Percentiles rank a stretch among this genome's conserved stretches.
phyloP scores from a whole-genome alignment of 2,329 filamentous ascomycete species.

The Westerdykella ornata region DNA sequence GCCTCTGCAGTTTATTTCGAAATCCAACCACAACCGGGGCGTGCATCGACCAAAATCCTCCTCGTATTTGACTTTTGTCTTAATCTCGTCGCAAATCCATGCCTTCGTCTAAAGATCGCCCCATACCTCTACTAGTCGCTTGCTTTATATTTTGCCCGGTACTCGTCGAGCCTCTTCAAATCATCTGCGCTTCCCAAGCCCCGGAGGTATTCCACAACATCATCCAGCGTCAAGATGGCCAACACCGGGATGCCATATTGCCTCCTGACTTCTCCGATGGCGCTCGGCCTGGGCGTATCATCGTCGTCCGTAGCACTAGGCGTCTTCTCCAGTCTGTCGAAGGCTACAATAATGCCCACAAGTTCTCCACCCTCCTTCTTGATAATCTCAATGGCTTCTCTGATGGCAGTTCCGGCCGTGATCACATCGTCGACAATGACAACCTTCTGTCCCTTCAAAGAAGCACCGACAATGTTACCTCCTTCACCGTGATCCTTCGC shows the following conservation, averaged over 20 bases:
- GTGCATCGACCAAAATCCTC: too few species aligned
- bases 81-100: neutral
- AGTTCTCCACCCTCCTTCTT: constrained; percentile 75
- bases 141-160: constrained; percentile 37
- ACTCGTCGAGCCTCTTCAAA: constrained; percentile 38
- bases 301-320: constrained; percentile 56
- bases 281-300: constrained; percentile 63
- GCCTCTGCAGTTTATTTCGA: too few species aligned
- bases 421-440: constrained; percentile 96
- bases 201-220: constrained; percentile 54
- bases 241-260: constrained; percentile 79
- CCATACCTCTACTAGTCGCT: constrained; percentile 26
- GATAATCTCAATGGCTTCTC: constrained; percentile 88
- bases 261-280: constrained; percentile 76
- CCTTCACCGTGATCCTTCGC: constrained; percentile 94
- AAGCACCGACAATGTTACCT: constrained; percentile 82
- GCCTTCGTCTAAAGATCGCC: neutral
- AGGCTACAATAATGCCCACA: constrained; percentile 78
- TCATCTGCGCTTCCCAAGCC: constrained; percentile 42
- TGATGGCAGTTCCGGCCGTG: constrained; percentile 87
- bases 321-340: constrained; percentile 82
- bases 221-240: constrained; percentile 74
- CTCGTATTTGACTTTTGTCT: too few species aligned
- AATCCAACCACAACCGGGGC: too few species aligned
- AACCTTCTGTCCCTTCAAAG: constrained; percentile 75